These are phyloP conservation scores for Blastobotrys terrestris DNA, from an alignment of 805 yeast species.

Conservation along the genomic window DNA sequence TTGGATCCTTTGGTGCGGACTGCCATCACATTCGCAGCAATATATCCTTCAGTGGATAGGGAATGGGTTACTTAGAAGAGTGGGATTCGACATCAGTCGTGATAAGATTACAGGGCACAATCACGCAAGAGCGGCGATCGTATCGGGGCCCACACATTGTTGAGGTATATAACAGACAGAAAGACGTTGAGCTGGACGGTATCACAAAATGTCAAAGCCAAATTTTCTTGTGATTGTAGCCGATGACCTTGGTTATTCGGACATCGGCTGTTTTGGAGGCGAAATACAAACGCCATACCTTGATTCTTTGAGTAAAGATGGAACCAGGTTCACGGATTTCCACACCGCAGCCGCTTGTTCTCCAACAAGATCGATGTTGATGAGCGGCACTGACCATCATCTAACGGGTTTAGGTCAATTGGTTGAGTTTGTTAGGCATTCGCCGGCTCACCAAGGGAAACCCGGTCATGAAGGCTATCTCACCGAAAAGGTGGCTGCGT, in stretches of 20 bases:
- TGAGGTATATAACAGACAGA: too few relatives aligned
- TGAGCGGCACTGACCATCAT: constrained; percentile 58
- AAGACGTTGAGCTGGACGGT: too few relatives aligned
- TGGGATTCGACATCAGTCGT: too few relatives aligned
- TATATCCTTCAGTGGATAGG: too few relatives aligned
- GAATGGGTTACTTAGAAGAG: too few relatives aligned
- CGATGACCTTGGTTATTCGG: constrained; percentile 58
- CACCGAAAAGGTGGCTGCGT: constrained; percentile 45
- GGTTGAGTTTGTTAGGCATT: constrained; percentile 41
- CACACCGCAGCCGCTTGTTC: constrained; percentile 62
- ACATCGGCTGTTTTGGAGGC: constrained; percentile 43
- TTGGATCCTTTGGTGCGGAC: too few relatives aligned
- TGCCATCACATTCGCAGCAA: too few relatives aligned
- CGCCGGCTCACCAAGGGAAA: constrained; percentile 38
- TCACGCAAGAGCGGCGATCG: too few relatives aligned
- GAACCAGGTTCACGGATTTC: constrained; percentile 50
- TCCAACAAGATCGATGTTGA: constrained; percentile 55
- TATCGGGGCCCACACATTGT: too few relatives aligned
- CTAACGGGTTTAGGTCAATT: constrained; percentile 56
- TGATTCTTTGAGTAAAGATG: constrained; percentile 38
- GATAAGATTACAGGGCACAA: too few relatives aligned
- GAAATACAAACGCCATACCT: constrained; percentile 54
- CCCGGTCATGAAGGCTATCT: constrained; percentile 54
- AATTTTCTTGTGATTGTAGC: constrained; percentile 53
- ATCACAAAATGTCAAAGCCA: too few relatives aligned